Evolutionary conservation across 169 alveolate genomes (phyloP).

Genomic region (Plasmodium malariae): DNA sequence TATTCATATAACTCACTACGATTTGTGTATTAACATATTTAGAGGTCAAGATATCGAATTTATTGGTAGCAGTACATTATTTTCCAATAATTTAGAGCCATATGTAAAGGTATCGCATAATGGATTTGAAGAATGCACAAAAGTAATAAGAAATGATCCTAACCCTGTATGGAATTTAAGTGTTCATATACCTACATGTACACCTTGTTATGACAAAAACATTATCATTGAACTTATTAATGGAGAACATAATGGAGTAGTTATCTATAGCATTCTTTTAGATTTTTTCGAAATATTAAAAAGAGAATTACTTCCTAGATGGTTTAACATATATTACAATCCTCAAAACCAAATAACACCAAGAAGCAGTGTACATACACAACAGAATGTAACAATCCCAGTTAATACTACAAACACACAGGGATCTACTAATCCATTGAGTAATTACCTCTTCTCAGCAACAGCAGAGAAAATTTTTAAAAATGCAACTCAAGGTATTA

Average conservation of each 20-base stretch:
- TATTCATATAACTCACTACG: conserved; percentile 67
- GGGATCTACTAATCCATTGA: conserved; percentile 16
- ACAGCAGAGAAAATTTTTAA: conserved; percentile 68
- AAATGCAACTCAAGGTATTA: conserved; percentile 74
- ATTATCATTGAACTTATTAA: conserved; percentile 82
- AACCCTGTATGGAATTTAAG: conserved; percentile 90
- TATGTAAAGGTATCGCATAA: conserved; percentile 89
- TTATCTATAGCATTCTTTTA: conserved; percentile 80
- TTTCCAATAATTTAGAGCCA: conserved; percentile 82
- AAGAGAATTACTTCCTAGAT: conserved; percentile 81
- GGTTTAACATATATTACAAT: conserved; percentile 88
- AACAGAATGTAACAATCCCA: conserved; percentile 10
- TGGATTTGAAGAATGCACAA: conserved; percentile 86
- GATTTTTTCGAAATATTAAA: conserved; percentile 84
- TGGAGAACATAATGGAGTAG: conserved; percentile 83
- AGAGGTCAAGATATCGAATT: conserved; percentile 73
- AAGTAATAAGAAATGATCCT: conserved; percentile 84
- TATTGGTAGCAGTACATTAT: conserved; percentile 49
- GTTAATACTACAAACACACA: background rate
- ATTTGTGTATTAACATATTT: conserved; percentile 54
- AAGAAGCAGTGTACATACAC: conserved; percentile 65
- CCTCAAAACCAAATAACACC: conserved; percentile 81
- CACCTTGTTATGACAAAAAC: conserved; percentile 85
- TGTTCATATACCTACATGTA: conserved; percentile 84
- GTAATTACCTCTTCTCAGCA: conserved; percentile 57